Evolutionary conservation across 805 yeast species (phyloP), one percentile per base, ranked within the genome.

Genomic region (Pichia deserticola): DNA sequence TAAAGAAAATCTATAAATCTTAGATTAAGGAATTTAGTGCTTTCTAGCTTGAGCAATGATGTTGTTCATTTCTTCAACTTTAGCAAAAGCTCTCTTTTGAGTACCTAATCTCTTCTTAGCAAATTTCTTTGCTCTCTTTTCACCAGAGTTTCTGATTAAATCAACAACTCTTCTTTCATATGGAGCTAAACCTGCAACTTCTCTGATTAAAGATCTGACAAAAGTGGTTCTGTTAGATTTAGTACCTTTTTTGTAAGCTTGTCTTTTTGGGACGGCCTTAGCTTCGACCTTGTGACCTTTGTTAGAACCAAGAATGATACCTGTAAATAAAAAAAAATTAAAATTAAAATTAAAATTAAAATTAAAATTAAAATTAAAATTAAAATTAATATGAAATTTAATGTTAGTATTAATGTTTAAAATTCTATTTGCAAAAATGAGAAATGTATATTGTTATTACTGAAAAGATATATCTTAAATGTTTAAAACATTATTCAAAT

Each of bases 71-170:
- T 90, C 97, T 80, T 93, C 99, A 74, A 93, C 95, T 90, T 93
- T 93, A 75, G 89, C 93, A 87, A 89, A 88, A 70, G 98, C 97
- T 84, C 99, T 95, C 82, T 83, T 84, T 86, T 92, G 95, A 69
- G 99, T 89, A 80, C 99, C 99, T 73, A 93, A 88, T 88, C 93
- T 92, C 96, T 88, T 93, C 93, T 93, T 93, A 64, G 98, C 97
- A 73, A 93, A 89, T 89, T 93, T 93, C 89, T 93, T 88, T 66
- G 99, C 99, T 83, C 98, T 93, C 95, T 93, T 93, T 81, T 93
- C 99, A 84, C 97, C 96, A 74, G 97, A 90, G 82, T 95, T 93
- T 85, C 99, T 93, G 86, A 93, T 83, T 79, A 93, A 84, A 81
- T 93, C 99, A 71, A 95, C 86, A 74, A 93, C 84, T 81, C 99